Evolutionary conservation across 208 protist species (phyloP), one percentile per base, ranked within the genome.

Genomic region (Polymyxa betae): DNA sequence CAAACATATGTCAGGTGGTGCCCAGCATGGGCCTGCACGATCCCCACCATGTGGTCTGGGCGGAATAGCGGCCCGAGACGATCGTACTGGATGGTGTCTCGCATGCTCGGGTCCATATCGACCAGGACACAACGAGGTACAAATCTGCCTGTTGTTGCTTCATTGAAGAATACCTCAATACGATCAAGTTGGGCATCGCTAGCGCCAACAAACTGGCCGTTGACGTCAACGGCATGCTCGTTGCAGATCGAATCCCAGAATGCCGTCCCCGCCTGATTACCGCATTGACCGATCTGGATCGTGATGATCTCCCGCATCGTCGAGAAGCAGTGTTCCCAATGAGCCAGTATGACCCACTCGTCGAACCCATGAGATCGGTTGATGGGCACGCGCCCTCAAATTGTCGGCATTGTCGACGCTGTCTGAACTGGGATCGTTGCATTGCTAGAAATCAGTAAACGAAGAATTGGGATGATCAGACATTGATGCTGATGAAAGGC

Each of bases 131-230:
- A n/a, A n/a, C 38, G 43, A 78, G 40, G 41, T 77, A 60, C 49
- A 29, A 54, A 5, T 49, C 32, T 20, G 0, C 0, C n/a, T n/a
- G n/a, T n/a, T 29, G 90, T 90, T 20, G 93, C 96, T 95, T 99
- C 98, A 91, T 98, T 98, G 93, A 96, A 99, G 95, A 98, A 99
- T 66, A 99, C 97, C 93, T 99, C 98, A 92, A 99, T 97, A 90
- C 96, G 93, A 94, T 99, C 98, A 38, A 98, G 93, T 95, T 99
- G 97, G 20, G 98, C 93, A 88, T 97, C 94, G n/a, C 91, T 93
- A 78, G 97, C 93, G 45, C 96, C 96, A 29, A 94, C 41, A 94
- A 97, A 99, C 0, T 93, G 95, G 88, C 98, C 98, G 90, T 94
- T 96, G 43, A 95, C 93, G 89, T 99, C 96, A 0, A 98, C 93